phyloP scores from a whole-genome alignment of 805 yeast genomes.

The Zygotorulaspora florentina region DNA sequence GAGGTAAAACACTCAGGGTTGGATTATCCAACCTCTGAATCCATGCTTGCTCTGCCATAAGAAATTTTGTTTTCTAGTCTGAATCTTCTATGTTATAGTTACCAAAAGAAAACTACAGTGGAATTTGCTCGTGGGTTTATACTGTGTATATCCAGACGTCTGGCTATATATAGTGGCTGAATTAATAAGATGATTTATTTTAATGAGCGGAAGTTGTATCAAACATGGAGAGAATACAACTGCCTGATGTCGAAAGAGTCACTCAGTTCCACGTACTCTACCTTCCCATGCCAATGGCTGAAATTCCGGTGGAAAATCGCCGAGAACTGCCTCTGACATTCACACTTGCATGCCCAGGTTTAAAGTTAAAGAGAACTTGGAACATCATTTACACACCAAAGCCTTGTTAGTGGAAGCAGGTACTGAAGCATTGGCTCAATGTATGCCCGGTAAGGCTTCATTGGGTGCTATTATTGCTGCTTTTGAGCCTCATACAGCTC shows the following conservation, averaged over 20 bases:
- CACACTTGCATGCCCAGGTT: too few species aligned
- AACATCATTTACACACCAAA: too few species aligned
- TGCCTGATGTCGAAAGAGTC: background rate
- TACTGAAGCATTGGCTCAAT: too few species aligned
- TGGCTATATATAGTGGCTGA: too few species aligned
- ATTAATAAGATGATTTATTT: too few species aligned
- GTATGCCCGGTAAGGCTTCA: background rate
- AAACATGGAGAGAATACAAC: background rate
- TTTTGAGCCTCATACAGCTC: too few species aligned
- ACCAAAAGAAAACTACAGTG: too few species aligned
- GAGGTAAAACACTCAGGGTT: constrained; percentile 82
- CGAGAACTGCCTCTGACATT: background rate
- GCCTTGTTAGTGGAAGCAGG: too few species aligned
- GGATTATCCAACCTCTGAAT: constrained; percentile 63
- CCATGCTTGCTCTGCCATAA: constrained; percentile 44
- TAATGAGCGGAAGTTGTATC: too few species aligned
- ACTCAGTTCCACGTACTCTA: background rate
- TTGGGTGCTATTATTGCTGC: background rate
- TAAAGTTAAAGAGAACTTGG: too few species aligned
- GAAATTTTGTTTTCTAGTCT: background rate
- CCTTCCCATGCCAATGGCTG: background rate
- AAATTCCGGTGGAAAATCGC: background rate
- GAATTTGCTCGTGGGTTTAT: too few species aligned
- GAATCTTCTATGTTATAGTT: background rate
- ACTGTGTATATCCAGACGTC: background rate